Evolutionary conservation across 106 monocot species (phyloP), one percentile per base, ranked within the genome.

Genomic region (Dioscorea zingiberensis): DNA sequence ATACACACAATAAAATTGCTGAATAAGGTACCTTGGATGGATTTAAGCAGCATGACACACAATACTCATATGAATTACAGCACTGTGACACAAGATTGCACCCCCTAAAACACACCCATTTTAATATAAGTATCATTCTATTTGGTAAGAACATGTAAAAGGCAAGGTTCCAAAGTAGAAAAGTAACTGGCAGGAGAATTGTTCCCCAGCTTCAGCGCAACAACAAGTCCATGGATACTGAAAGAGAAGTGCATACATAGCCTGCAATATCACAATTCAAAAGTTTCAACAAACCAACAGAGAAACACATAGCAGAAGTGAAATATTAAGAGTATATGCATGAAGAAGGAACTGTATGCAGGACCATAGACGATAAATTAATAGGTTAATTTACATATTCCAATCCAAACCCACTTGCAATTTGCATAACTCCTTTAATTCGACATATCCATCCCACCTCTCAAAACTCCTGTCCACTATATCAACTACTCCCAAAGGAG

Each of bases 1-100:
- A 10, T 6, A 38, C 38, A 38, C n/a, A n/a, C n/a, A 38, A 38
- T 38, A 10, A 38, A 38, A 10, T 6, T 6, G 38, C 6, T 38
- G 38, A 38, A 38, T 10, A 38, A 38, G 38, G 63, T 81, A 92
- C 92, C 81, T 64, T 69, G 22, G 80, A 76, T 59, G 97, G 97
- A 86, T 84, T 73, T 54, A 97, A 85, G 76, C 92, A 97, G 79
- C 97, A 97, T 45, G 97, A 97, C 13, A 97, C 88, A 76, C 97
- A 97, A 77, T 81, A 92, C 69, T 97, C 91, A 64, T 97, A 97
- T 25, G 97, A 92, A 69, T 85, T 81, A 58, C 97, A 97, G 69
- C 97, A 97, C 46, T 84, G 66, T 21, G 83, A 88, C 54, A 66
- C 71, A 68, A 97, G 74, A 69, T 97, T 88, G 79, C 95, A 97